Evolutionary conservation across 208 protist genomes (phyloP), one percentile per base, ranked within the genome.

Genomic region (Perkinsela sp.): DNA sequence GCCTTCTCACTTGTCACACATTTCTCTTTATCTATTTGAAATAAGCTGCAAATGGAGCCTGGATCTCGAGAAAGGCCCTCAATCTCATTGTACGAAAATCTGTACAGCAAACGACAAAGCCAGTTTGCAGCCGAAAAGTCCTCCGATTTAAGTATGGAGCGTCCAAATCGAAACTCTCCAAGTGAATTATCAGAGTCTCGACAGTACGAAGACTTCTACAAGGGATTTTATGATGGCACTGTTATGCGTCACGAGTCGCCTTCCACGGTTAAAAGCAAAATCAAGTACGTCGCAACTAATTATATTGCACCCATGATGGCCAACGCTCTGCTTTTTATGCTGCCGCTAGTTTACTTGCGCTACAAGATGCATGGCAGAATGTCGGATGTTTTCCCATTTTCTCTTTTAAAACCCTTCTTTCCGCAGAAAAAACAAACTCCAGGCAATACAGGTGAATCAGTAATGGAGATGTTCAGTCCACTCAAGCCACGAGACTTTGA

Each of bases 381-480:
- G 13, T 22, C 22, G 13, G 40, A 57, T 6, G 22, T n/a, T 6
- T 57, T 57, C 40, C 87, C 88, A 71, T 73, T 82, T 70, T 83
- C 87, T 75, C 75, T 81, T 2, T 82, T 91, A 79, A 70, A 74
- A 6, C 65, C 77, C 31, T 69, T 76, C 22, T 70, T 75, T n/a
- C 67, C 69, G 48, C 57, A 65, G 29, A 2, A 32, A 28, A 81
- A 73, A 29, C 82, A 83, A 69, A 75, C 69, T 66, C 67, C 73
- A 0, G n/a, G n/a, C n/a, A n/a, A n/a, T n/a, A 76, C 69, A 28
- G 86, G 88, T 80, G 75, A 76, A 6, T 72, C 78, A 1, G 32
- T 90, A 31, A 89, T 90, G 84, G 88, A 93, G n/a, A 89, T 90
- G 85, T 91, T 93, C 83, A 93, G 89, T 74, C 88, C 88, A 32